phyloP scores from a whole-genome alignment of 2,329 filamentous ascomycete genomes.

The Davidsoniella neocaledoniae region DNA sequence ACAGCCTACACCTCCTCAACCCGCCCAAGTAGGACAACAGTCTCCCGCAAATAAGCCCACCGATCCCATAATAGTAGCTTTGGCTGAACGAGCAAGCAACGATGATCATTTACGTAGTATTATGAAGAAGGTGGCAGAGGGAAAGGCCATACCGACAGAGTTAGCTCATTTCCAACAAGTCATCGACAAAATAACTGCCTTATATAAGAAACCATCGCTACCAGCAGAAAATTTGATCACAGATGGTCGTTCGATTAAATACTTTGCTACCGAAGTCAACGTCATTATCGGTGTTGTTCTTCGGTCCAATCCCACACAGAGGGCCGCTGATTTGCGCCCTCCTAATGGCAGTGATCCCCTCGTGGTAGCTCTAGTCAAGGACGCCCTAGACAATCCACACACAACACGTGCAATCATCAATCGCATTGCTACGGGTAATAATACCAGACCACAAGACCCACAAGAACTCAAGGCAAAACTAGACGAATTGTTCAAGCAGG shows the following conservation, averaged over 20 bases:
- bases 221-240: slow-evolving; percentile 38
- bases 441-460: slow-evolving; percentile 25
- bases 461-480: slow-evolving; percentile 36
- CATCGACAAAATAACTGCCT: slow-evolving; percentile 58
- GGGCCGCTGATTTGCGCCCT: slow-evolving; percentile 33
- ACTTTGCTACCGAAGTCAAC: slow-evolving; percentile 41
- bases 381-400: slow-evolving; percentile 34
- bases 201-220: slow-evolving; percentile 37
- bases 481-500: slow-evolving; percentile 25
- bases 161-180: slow-evolving; percentile 62
- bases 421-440: slow-evolving; percentile 33
- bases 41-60: slow-evolving; percentile 20
- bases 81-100: slow-evolving; percentile 58
- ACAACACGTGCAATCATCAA: slow-evolving; percentile 33
- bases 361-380: slow-evolving; percentile 39
- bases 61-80: slow-evolving; percentile 65
- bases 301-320: slow-evolving; percentile 40
- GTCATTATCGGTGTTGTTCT: slow-evolving; percentile 42
- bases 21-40: slow-evolving; percentile 12
- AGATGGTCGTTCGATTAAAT: slow-evolving; percentile 38
- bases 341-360: slow-evolving; percentile 38
- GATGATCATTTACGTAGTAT: slow-evolving; percentile 58
- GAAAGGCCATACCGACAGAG: slow-evolving; percentile 53
- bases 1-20: slow-evolving; percentile 13
- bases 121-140: slow-evolving; percentile 70